Evolutionary conservation across 139 green algal genomes (phyloP).

Genomic region (Tetraselmis chui): DNA sequence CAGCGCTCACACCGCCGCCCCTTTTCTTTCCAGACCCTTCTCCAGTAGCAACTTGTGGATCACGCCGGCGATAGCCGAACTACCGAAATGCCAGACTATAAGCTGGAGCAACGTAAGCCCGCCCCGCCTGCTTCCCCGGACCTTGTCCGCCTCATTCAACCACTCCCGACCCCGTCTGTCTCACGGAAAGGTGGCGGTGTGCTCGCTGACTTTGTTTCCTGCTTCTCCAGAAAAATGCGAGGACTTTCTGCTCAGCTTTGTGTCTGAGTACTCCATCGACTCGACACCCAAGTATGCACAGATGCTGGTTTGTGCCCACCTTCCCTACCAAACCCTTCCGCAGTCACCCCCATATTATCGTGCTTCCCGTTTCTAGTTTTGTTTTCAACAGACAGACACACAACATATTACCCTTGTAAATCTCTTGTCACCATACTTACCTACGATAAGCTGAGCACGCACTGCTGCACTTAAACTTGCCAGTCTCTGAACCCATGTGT

Average conservation of each 20-base stretch:
- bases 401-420: neutral
- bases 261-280: conserved; percentile 20
- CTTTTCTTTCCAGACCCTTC: too few species aligned
- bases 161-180: too few species aligned
- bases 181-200: too few species aligned
- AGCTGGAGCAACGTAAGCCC: neutral
- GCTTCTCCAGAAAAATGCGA: conserved; percentile 23
- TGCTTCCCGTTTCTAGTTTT: neutral
- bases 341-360: neutral
- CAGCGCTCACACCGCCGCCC: too few species aligned
- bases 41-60: too few species aligned
- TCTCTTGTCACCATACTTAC: neutral
- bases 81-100: neutral
- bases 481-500: too few species aligned
- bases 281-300: conserved; percentile 46
- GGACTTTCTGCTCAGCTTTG: conserved; percentile 56
- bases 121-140: neutral
- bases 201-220: neutral
- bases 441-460: neutral
- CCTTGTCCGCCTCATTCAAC: too few species aligned
- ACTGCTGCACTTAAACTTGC: neutral
- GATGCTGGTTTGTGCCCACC: conserved; percentile 34
- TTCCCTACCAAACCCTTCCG: neutral
- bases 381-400: neutral
- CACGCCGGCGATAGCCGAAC: too few species aligned